Base-by-base conservation (phyloP, 1,284 basidiomycete species). In the Irpex sp. region DNA sequence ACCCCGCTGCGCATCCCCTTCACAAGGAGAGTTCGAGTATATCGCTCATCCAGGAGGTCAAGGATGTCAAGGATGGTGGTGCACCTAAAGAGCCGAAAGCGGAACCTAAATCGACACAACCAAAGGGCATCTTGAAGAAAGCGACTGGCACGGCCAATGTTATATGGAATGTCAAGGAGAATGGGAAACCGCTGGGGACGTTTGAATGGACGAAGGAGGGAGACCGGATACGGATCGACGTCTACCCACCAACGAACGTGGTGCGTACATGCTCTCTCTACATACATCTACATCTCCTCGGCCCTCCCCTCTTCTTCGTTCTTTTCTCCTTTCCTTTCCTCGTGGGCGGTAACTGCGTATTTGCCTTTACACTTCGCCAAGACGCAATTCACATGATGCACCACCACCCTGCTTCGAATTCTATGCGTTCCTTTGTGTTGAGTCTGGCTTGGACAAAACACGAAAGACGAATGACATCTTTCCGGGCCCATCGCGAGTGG, bases 131-230 rank as follows among this genome's bases (percentile, higher is more conserved):
- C 46, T 68, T 83, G 54, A 81, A 80, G 21, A 36, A 55, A 3
- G 4, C 26, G 26, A 13, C 56, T 56, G 17, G 7, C 59, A 43
- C 66, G 17, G 54, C 63, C 17, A 62, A 69, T 35, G 61, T 61
- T 13, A 15, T 65, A 4, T 11, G 58, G 17, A 36, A 57, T 11
- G 47, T 57, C 33, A 8, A 56, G 43, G 51, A 58, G 21, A 15
- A 47, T 35, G 68, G 67, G 33, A 62, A 67, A 39, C 78, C 77
- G 21, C 26, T 26, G 2, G 26, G 26, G 26, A 64, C 69, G 43
- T 85, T 86, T 81, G 76, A 76, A n/a, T 88, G 84, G 82, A 69
- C 73, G 1, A 79, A 80, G 61, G 75, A 78, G 2, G 77, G 72
- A 5, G 70, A 74, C 1, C 68, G 68, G 19, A 71, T 88, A 61